These are phyloP conservation scores for Aspergillus coremiiformis DNA, from an alignment of 495 filamentous ascomycete species.

Conservation along the genomic window DNA sequence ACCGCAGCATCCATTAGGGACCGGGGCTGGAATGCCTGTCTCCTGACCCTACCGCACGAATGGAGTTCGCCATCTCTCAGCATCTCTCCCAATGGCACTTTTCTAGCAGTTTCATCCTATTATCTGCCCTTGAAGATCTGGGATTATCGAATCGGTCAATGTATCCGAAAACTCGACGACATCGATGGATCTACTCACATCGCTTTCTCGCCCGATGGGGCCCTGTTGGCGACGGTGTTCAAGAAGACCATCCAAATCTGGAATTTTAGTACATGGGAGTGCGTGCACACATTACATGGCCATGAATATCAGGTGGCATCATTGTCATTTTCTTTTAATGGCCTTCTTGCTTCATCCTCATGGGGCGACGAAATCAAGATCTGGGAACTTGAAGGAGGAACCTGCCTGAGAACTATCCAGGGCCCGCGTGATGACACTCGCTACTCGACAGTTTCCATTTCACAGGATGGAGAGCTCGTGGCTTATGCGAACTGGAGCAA, in stretches of 20 bases:
- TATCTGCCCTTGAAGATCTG: constrained; percentile 18
- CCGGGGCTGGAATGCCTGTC: constrained; percentile 15
- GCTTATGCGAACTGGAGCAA: no score
- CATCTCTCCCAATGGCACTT: constrained; percentile 7
- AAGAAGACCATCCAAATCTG: constrained; percentile 25
- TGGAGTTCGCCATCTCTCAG: constrained; percentile 11
- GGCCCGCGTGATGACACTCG: no score
- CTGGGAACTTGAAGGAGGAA: no score
- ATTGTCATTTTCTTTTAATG: neutral
- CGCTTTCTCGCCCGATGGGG: constrained; percentile 19
- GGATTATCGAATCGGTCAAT: constrained; percentile 16
- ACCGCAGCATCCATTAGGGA: constrained; percentile 8
- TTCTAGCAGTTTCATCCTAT: constrained; percentile 17
- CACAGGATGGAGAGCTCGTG: no score
- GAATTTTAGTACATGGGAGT: constrained; percentile 15
- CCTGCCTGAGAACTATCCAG: neutral
- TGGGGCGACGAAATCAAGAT: no score
- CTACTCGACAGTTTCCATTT: no score
- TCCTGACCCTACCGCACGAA: constrained; percentile 24
- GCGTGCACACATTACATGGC: no score
- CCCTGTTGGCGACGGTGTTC: no score
- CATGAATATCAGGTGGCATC: no score
- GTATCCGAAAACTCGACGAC: constrained; percentile 23
- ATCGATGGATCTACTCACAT: constrained; percentile 14
- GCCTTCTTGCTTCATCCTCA: no score